phyloP scores from a whole-genome alignment of 176 grass and related monocot species.

The Lolium perenne region DNA sequence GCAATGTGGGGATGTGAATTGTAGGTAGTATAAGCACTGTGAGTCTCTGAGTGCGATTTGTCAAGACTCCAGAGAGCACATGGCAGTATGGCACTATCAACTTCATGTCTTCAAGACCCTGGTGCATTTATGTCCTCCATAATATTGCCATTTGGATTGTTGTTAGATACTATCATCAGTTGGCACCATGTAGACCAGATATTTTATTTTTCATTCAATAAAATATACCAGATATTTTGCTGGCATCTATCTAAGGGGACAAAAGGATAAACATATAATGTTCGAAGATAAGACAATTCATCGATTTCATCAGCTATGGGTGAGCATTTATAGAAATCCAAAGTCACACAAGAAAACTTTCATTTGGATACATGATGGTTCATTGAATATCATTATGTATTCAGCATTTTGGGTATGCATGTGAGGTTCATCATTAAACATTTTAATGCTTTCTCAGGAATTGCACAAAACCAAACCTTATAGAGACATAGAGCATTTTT shows the following conservation, averaged over 20 bases:
- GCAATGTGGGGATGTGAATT: slow-evolving; percentile 14
- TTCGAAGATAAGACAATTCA: not conserved
- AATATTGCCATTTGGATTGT: slow-evolving; percentile 14
- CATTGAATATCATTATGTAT: not conserved
- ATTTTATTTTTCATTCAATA: not conserved
- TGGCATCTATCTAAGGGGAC: not conserved
- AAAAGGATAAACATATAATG: not conserved
- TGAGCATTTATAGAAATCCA: not conserved
- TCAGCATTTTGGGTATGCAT: not conserved
- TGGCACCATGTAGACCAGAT: slow-evolving; percentile 26
- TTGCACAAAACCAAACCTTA: not conserved
- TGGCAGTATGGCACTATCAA: slow-evolving; percentile 41
- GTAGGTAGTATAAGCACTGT: not conserved
- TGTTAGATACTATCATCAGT: slow-evolving; percentile 28
- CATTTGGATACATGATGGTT: not conserved
- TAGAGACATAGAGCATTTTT: not conserved
- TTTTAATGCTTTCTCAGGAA: not conserved
- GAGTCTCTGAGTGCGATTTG: slow-evolving; percentile 24
- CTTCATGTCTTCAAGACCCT: slow-evolving; percentile 17
- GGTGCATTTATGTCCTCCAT: slow-evolving; percentile 41
- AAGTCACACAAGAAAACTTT: not conserved
- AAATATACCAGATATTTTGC: slow-evolving; percentile 3
- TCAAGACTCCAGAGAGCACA: slow-evolving; percentile 20
- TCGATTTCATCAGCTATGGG: not conserved
- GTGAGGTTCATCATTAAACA: not conserved